Evolutionary conservation across 768 basidiomycete species (phyloP).

Genomic region (Mrakia frigida): DNA sequence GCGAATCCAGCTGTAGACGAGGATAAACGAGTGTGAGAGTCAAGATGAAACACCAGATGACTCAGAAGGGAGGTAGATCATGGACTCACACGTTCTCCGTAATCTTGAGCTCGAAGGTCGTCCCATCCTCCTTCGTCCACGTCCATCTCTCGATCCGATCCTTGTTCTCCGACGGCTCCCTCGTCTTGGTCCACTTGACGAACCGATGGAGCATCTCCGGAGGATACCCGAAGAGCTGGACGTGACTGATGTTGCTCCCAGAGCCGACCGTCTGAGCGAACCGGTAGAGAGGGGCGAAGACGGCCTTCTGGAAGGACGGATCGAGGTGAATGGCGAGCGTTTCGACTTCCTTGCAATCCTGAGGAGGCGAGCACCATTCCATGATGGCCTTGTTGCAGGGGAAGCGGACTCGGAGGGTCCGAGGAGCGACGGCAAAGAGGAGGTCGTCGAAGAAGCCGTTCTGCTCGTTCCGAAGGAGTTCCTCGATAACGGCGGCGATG

Average conservation of each 20-base stretch:
- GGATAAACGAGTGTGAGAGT: no score
- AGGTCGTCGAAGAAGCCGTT: background rate
- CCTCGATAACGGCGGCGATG: background rate
- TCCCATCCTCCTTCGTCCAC: background rate
- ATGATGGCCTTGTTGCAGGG: background rate
- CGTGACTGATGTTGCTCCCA: background rate
- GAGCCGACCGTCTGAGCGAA: background rate
- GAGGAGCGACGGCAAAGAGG: background rate
- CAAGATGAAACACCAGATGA: no score
- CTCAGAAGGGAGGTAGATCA: no score
- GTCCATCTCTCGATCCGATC: background rate
- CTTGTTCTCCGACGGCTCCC: background rate
- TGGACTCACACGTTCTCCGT: background rate
- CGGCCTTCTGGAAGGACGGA: background rate
- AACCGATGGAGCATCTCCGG: background rate
- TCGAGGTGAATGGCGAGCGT: background rate
- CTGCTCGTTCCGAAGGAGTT: background rate
- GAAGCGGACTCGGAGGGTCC: background rate
- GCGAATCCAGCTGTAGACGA: no score
- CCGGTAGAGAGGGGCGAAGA: background rate
- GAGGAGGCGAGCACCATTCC: background rate
- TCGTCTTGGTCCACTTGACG: background rate
- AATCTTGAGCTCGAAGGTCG: background rate
- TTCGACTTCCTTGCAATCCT: background rate
- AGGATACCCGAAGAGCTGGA: background rate